phyloP scores from a whole-genome alignment of 129 eudicot species.

The Gnaphalium uliginosum region DNA sequence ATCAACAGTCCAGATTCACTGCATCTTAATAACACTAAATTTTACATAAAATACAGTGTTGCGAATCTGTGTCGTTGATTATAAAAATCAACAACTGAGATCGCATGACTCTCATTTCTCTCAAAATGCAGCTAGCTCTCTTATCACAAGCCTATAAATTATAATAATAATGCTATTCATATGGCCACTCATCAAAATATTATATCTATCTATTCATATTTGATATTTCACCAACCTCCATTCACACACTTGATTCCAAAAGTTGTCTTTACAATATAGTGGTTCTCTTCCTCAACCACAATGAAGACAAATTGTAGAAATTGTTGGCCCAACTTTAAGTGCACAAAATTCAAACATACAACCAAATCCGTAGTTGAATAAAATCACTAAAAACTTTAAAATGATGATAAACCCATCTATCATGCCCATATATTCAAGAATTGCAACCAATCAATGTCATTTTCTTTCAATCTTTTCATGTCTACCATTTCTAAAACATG shows the following conservation, averaged over 20 bases:
- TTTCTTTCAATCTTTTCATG: slow-evolving; percentile 29
- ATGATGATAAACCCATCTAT: slow-evolving; percentile 31
- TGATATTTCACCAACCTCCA: slow-evolving; percentile 16
- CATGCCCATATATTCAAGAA: slow-evolving; percentile 26
- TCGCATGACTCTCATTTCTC: too few relatives aligned
- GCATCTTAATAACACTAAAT: too few relatives aligned
- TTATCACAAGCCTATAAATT: too few relatives aligned
- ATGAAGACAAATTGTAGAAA: slow-evolving; percentile 24
- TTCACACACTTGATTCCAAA: slow-evolving; percentile 4
- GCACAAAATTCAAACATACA: slow-evolving; percentile 39
- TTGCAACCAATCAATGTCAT: slow-evolving; percentile 35
- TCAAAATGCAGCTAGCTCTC: too few relatives aligned
- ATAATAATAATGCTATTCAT: background rate
- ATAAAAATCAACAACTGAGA: too few relatives aligned
- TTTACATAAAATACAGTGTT: too few relatives aligned
- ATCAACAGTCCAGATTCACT: too few relatives aligned
- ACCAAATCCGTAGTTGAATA: slow-evolving; percentile 33
- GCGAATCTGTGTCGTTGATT: too few relatives aligned
- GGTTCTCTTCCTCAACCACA: slow-evolving; percentile 15
- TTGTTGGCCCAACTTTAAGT: slow-evolving; percentile 32
- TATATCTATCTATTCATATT: background rate
- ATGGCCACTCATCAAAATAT: background rate
- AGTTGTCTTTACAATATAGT: slow-evolving; percentile 1
- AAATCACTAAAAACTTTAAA: slow-evolving; percentile 17
- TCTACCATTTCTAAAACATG: slow-evolving; percentile 18